Percentiles rank a stretch among this genome's conserved stretches.
These are phyloP conservation scores for Beta corolliflora DNA, from an alignment of 179 eudicot species.

Conservation along the genomic window DNA sequence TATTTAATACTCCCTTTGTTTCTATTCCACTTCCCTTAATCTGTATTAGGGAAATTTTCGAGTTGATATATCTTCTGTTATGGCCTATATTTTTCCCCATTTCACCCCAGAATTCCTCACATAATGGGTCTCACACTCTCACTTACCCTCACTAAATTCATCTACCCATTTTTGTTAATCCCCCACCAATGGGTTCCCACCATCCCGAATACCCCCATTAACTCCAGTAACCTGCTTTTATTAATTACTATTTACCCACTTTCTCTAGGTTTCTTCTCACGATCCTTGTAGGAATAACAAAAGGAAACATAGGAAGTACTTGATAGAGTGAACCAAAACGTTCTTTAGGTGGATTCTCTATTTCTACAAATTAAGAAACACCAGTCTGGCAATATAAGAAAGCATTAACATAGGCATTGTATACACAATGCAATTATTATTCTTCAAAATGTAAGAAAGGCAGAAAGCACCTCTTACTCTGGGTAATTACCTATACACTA, in stretches of 20 bases:
- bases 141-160: background rate
- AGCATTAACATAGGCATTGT: background rate
- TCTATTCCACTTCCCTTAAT: too few relatives aligned
- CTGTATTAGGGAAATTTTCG: background rate
- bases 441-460: background rate
- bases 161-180: background rate
- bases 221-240: too few relatives aligned
- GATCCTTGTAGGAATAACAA: too few relatives aligned
- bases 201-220: too few relatives aligned
- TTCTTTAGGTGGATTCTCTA: background rate
- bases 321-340: background rate
- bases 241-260: too few relatives aligned
- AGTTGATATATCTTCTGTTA: background rate
- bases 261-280: too few relatives aligned
- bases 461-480: background rate
- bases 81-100: too few relatives aligned
- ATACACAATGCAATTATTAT: background rate
- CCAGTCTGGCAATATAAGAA: background rate
- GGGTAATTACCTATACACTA: background rate
- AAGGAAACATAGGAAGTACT: too few relatives aligned
- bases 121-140: too few relatives aligned
- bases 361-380: background rate
- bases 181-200: too few relatives aligned
- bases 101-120: too few relatives aligned
- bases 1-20: too few relatives aligned